Evolutionary conservation across 2,329 filamentous ascomycete species (phyloP).

Genomic region (Aureobasidium sp.): DNA sequence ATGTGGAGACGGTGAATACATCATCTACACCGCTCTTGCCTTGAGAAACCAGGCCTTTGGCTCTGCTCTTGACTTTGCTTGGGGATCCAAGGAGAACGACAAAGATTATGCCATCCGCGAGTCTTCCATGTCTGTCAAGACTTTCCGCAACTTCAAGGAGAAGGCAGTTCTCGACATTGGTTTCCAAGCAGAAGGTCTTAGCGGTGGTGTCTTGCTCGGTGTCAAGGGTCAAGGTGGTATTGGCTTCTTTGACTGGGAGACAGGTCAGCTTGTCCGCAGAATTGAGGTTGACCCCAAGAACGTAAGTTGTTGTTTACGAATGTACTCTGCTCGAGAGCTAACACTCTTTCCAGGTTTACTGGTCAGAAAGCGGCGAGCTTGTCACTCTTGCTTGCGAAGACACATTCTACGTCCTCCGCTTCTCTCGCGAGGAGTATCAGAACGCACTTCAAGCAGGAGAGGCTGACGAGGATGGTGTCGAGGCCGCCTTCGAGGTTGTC

Average conservation of each 20-base stretch:
- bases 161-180: constrained; percentile 75
- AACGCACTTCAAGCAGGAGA: constrained; percentile 75
- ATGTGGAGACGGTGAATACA: constrained; percentile 96
- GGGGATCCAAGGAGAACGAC: constrained; percentile 94
- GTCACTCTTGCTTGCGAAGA: constrained; percentile 91
- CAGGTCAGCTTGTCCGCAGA: constrained; percentile 77
- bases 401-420: constrained; percentile 88
- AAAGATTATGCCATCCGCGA: constrained; percentile 98
- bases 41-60: constrained; percentile 98
- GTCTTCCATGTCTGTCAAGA: constrained; percentile 86
- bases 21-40: constrained; percentile 93
- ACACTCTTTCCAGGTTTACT: constrained; percentile 61
- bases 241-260: constrained; percentile 94
- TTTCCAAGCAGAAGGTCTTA: constrained; percentile 88
- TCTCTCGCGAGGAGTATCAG: constrained; percentile 80
- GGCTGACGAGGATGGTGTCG: constrained; percentile 84
- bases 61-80: constrained; percentile 90
- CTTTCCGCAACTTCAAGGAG: constrained; percentile 97
- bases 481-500: constrained; percentile 91
- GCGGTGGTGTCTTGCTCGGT: constrained; percentile 82
- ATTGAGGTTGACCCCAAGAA: constrained; percentile 71
- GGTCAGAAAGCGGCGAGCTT: constrained; percentile 93
- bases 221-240: constrained; percentile 93
- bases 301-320: constrained; percentile 33
- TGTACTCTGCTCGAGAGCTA: background rate